Conservation (phyloP, 2,329 filamentous ascomycete genomes). For the Phialophora expanda region DNA sequence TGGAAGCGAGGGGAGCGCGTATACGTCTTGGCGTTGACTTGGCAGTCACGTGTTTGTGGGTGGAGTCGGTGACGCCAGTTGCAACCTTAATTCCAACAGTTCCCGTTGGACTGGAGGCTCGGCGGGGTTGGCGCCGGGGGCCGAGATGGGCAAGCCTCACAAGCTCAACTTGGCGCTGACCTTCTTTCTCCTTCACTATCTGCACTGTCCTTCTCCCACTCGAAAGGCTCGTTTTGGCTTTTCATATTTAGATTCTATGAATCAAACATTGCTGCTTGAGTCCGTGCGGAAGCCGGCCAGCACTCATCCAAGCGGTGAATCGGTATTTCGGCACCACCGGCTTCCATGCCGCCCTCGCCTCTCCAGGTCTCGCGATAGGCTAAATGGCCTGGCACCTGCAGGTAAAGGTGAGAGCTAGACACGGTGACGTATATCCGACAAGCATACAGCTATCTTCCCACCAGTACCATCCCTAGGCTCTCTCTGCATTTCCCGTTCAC, state of each 20-base stretch:
- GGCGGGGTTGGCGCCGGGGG: not conserved
- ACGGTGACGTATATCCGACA: not conserved
- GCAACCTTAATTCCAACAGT: too few species aligned
- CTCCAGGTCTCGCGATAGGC: not conserved
- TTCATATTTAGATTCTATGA: not conserved
- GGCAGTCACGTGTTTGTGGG: not conserved
- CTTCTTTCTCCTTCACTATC: not conserved
- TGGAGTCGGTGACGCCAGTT: not conserved
- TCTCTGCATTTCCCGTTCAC: not conserved
- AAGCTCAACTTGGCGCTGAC: constrained; percentile 4
- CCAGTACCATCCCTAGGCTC: not conserved
- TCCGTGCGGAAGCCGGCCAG: not conserved
- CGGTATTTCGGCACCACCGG: not conserved
- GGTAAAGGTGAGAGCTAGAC: not conserved
- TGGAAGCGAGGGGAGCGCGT: not conserved
- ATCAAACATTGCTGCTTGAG: not conserved
- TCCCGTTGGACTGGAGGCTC: not conserved
- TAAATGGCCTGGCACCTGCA: constrained; percentile 1
- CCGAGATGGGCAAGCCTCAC: not conserved
- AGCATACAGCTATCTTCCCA: not conserved
- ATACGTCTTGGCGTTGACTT: not conserved
- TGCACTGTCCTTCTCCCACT: not conserved
- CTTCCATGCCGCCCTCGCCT: not conserved
- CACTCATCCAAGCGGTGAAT: not conserved
- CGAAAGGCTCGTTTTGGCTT: not conserved